Evolutionary conservation across 2,329 filamentous ascomycete species (phyloP).

Genomic region (Zymoseptoria brevis): DNA sequence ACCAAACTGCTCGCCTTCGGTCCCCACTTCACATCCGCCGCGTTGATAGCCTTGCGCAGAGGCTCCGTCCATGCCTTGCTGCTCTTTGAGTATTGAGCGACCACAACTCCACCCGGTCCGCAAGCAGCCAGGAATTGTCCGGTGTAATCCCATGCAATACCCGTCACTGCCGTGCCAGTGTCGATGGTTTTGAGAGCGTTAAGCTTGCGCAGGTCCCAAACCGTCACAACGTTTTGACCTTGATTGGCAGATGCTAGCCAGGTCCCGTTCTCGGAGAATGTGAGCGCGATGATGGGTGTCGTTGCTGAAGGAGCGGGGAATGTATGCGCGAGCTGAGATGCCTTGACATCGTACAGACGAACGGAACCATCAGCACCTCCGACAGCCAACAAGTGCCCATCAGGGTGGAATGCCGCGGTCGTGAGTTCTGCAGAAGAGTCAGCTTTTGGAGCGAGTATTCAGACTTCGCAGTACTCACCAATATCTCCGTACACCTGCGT

Average conservation of each 20-base stretch:
- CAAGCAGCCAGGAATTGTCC: constrained; percentile 84
- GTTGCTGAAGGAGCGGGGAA: constrained; percentile 51
- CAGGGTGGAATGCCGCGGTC: constrained; percentile 81
- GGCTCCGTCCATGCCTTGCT: constrained; percentile 85
- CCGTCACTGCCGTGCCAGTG: constrained; percentile 67
- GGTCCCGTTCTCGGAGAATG: constrained; percentile 93
- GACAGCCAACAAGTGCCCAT: constrained; percentile 86
- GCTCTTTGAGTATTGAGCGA: constrained; percentile 83
- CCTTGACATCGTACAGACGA: constrained; percentile 81
- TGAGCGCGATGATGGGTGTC: constrained; percentile 60
- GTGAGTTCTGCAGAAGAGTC: constrained; percentile 53
- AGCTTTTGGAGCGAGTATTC: no score
- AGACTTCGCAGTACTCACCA: constrained; percentile 47
- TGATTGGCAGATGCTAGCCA: constrained; percentile 83
- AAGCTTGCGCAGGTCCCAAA: constrained; percentile 88
- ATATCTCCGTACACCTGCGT: constrained; percentile 74
- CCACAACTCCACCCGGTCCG: constrained; percentile 70
- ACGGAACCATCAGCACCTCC: constrained; percentile 74
- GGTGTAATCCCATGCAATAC: constrained; percentile 84
- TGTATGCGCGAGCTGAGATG: constrained; percentile 64
- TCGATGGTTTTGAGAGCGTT: constrained; percentile 78
- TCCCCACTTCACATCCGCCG: constrained; percentile 71
- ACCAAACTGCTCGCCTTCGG: constrained; percentile 65
- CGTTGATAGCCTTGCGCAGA: constrained; percentile 65
- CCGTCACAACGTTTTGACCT: constrained; percentile 67